Evolutionary conservation across 2,329 filamentous ascomycete genomes (phyloP).

Genomic region (Microdochium bolleyi): DNA sequence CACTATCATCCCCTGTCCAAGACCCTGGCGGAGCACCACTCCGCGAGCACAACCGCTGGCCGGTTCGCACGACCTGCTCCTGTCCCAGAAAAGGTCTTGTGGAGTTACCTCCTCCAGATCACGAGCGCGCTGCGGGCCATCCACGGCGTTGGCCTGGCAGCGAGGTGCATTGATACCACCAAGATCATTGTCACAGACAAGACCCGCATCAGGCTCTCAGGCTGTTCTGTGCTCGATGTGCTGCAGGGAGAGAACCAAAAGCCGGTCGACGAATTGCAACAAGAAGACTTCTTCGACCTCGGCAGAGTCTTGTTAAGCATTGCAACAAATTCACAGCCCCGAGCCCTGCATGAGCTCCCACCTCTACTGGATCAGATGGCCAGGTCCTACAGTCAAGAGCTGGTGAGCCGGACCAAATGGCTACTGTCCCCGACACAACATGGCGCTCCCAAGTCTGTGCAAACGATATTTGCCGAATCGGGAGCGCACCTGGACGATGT

Average conservation of each 20-base stretch:
- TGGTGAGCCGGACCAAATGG: constrained; percentile 77
- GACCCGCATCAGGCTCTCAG: constrained; percentile 80
- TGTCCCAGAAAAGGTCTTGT: constrained; percentile 68
- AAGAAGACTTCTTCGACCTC: constrained; percentile 79
- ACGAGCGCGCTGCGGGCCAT: constrained; percentile 82
- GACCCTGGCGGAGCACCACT: constrained; percentile 79
- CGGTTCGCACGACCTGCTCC: constrained; percentile 35
- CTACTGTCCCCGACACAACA: constrained; percentile 60
- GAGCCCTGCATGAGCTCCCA: constrained; percentile 51
- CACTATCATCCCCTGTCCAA: constrained; percentile 90
- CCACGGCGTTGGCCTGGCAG: constrained; percentile 73
- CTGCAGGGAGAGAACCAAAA: constrained; percentile 69
- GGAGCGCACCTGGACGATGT: constrained; percentile 66
- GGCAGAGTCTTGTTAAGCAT: constrained; percentile 79
- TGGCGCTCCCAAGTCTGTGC: constrained; percentile 58
- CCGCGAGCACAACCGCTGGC: constrained; percentile 36
- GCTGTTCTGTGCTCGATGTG: constrained; percentile 84
- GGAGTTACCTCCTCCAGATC: constrained; percentile 90
- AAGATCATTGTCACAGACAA: constrained; percentile 89
- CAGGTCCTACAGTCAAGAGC: constrained; percentile 66
- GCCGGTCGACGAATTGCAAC: constrained; percentile 68
- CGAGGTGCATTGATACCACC: constrained; percentile 75
- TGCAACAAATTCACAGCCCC: constrained; percentile 57
- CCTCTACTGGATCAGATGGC: constrained; percentile 70
- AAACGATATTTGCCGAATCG: constrained; percentile 72